These are phyloP conservation scores for Fusarium foetens DNA, from an alignment of 2,329 filamentous ascomycete genomes.

Conservation along the genomic window DNA sequence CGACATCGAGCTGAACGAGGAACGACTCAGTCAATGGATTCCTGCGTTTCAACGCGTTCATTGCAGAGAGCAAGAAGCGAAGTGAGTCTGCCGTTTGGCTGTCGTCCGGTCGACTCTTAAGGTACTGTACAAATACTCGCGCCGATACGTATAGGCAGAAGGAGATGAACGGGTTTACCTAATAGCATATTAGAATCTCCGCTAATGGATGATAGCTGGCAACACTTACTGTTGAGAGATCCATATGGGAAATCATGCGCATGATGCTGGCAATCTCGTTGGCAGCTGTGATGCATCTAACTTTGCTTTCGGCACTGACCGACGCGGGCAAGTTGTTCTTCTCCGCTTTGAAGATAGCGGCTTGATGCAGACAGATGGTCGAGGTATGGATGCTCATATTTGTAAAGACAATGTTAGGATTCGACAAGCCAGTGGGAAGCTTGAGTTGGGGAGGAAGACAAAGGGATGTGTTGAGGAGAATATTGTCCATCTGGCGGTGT, in stretches of 20 bases:
- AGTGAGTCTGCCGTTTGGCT: conserved; percentile 80
- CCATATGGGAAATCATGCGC: conserved; percentile 92
- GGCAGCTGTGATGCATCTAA: conserved; percentile 91
- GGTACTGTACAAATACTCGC: conserved; percentile 92
- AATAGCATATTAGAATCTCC: conserved; percentile 32
- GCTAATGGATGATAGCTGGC: not conserved
- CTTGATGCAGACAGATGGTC: conserved; percentile 97
- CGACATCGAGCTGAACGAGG: conserved; percentile 90
- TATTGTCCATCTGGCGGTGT: conserved; percentile 88
- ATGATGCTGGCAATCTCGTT: conserved; percentile 95
- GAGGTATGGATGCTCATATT: conserved; percentile 99
- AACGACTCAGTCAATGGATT: conserved; percentile 96
- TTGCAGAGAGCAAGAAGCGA: conserved; percentile 89
- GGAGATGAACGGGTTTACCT: conserved; percentile 96
- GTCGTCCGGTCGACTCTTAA: conserved; percentile 94
- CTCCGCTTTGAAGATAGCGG: conserved; percentile 96
- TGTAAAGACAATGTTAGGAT: conserved; percentile 88
- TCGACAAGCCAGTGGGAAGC: conserved; percentile 77
- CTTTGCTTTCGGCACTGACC: conserved; percentile 88
- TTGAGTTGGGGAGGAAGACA: conserved; percentile 84
- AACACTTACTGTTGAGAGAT: conserved; percentile 78
- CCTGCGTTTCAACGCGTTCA: conserved; percentile 86
- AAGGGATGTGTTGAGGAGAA: conserved; percentile 86
- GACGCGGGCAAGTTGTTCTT: conserved; percentile 81
- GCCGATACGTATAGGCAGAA: conserved; percentile 98